Evolutionary conservation across 768 basidiomycete species (phyloP), one percentile per base, ranked within the genome.

Genomic region (Mycena floridula): DNA sequence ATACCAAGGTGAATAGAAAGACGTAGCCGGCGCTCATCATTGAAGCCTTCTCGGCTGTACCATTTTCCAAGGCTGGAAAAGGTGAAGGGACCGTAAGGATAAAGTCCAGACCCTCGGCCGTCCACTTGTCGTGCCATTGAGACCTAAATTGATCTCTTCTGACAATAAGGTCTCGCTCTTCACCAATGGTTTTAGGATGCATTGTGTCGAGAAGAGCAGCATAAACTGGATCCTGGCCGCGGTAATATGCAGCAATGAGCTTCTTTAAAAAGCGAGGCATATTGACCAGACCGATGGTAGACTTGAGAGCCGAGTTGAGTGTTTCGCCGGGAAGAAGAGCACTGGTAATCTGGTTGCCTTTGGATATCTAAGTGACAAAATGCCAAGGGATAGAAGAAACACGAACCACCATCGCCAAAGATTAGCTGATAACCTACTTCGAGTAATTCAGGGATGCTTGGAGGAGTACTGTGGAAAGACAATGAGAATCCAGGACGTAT

Each of bases 1-100:
- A 36, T 36, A 82, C 83, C 54, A 86, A 50, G 48, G 81, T 87
- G 63, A 82, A 88, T 25, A 87, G 53, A 53, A 79, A 77, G 0
- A 82, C 79, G 55, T 82, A 84, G 6, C 74, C 76, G 7, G 77
- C 76, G 36, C 78, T 76, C 61, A 76, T 70, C 53, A 79, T 66
- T 13, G 74, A 73, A n/a, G 73, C 72, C 48, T 72, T 71, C 52
- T 62, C 67, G 52, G 71, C 74, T 3, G 69, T 70, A 2, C 72
- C 68, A 42, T 79, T 70, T 36, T 73, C 70, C 18, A 81, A 60
- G 0, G 82, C 83, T 2, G 83, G 79, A 35, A 78, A 61, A n/a
- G 79, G 68, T 51, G 78, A 74, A 11, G 78, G 79, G 5, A 79
- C 81, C 2, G 74, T 82, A 43, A 82, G 59, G 18, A 83, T 63